phyloP scores from a whole-genome alignment of 257 asterid genomes.

The Cinchona pubescens region DNA sequence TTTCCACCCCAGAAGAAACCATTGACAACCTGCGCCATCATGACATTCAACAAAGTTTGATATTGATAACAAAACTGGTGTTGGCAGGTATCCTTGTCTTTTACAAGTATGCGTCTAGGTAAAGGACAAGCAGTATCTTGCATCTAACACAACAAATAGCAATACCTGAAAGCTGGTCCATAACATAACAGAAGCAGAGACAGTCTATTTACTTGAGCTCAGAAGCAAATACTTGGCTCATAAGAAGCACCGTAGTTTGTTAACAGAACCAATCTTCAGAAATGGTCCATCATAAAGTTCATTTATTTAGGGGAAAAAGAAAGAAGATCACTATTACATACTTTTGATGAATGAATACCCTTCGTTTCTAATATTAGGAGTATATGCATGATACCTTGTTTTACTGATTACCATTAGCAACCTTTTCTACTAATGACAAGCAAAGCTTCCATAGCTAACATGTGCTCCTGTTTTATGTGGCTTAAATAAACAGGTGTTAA shows the following conservation, averaged over 20 bases:
- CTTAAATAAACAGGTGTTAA: not conserved
- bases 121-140: not conserved
- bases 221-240: not conserved
- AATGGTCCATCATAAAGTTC: not conserved
- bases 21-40: slow-evolving; percentile 67
- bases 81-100: not conserved
- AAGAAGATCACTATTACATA: not conserved
- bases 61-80: not conserved
- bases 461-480: no score
- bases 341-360: not conserved
- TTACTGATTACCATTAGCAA: not conserved
- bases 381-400: not conserved
- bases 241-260: not conserved
- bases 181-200: not conserved
- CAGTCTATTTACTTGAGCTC: not conserved
- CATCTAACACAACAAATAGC: not conserved
- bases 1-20: slow-evolving; percentile 86
- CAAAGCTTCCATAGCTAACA: not conserved
- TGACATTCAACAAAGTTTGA: slow-evolving; percentile 3
- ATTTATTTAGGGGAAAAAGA: no score
- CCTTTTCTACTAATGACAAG: not conserved
- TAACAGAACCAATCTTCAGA: not conserved
- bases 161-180: not conserved
- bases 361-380: not conserved
- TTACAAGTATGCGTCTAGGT: not conserved